Percentiles rank a stretch among this genome's conserved stretches.
phyloP scores from a whole-genome alignment of 306 rosid species.

The Ormosia semicastrata region DNA sequence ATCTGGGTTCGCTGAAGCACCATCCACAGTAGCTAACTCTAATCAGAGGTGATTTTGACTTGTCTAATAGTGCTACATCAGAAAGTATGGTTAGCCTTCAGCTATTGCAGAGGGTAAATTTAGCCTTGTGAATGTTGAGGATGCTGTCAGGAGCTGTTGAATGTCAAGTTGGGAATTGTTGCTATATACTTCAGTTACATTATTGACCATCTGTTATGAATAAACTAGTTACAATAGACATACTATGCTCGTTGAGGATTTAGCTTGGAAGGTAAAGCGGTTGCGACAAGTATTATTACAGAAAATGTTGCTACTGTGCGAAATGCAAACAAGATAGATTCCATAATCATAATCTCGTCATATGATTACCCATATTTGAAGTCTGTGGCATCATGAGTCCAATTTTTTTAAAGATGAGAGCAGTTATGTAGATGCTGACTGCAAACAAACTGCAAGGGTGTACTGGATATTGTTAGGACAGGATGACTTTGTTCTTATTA shows the following conservation, averaged over 20 bases:
- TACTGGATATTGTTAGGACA: conserved; percentile 15
- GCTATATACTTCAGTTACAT: conserved; percentile 47
- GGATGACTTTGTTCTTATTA: conserved; percentile 11
- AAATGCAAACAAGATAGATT: conserved; percentile 31
- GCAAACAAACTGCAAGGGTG: conserved; percentile 29
- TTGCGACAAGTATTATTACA: conserved; percentile 17
- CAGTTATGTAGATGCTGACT: conserved; percentile 31
- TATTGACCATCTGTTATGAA: conserved; percentile 33
- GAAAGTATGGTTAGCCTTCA: conserved; percentile 37
- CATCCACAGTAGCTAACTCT: conserved; percentile 50
- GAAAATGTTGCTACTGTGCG: conserved; percentile 34
- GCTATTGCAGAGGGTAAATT: conserved; percentile 34
- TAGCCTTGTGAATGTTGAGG: conserved; percentile 27
- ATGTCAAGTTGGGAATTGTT: conserved; percentile 37
- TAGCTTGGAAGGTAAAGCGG: conserved; percentile 31
- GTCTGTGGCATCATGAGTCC: conserved; percentile 32
- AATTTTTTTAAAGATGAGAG: conserved; percentile 13
- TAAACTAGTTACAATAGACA: conserved; percentile 32
- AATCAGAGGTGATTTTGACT: conserved; percentile 45
- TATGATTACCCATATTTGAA: conserved; percentile 25
- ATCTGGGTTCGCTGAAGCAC: conserved; percentile 48
- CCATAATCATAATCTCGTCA: conserved; percentile 15
- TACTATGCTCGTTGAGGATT: conserved; percentile 27
- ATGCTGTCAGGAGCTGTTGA: conserved; percentile 38
- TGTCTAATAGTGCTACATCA: conserved; percentile 5